Percentiles rank a stretch among this genome's conserved stretches.
These are phyloP conservation scores for Tolypocladium tropicale DNA, from an alignment of 2,329 filamentous ascomycete species.

Conservation along the genomic window DNA sequence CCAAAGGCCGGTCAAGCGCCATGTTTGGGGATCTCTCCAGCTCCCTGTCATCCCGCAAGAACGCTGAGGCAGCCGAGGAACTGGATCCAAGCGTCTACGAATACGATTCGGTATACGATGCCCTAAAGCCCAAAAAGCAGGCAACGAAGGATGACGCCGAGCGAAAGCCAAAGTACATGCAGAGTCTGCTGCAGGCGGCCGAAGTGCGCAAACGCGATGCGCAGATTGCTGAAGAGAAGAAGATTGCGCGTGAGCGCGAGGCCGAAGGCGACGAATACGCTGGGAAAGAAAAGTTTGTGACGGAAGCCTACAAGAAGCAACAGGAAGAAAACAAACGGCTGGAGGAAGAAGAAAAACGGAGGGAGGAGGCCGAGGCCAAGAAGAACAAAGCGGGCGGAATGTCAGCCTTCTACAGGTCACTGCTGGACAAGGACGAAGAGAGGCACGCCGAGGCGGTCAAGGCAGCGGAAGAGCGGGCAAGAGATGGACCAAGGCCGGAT, in stretches of 20 bases:
- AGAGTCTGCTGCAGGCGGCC: constrained; percentile 60
- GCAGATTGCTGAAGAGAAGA: constrained; percentile 69
- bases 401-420: constrained; percentile 66
- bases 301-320: constrained; percentile 70
- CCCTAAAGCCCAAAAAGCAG: constrained; percentile 56
- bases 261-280: constrained; percentile 72
- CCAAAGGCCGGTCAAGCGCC: constrained; percentile 29
- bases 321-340: constrained; percentile 62
- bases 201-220: constrained; percentile 69
- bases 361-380: constrained; percentile 54
- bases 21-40: constrained; percentile 59
- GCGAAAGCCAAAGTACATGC: constrained; percentile 70
- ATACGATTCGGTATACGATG: constrained; percentile 76
- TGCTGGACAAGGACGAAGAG: constrained; percentile 61
- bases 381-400: constrained; percentile 59
- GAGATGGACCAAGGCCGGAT: constrained; percentile 20
- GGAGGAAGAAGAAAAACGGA: constrained; percentile 60
- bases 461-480: constrained; percentile 48
- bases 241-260: constrained; percentile 66
- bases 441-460: constrained; percentile 60
- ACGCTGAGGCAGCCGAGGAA: constrained; percentile 53
- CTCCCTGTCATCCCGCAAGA: constrained; percentile 49
- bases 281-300: constrained; percentile 81
- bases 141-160: constrained; percentile 43
- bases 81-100: constrained; percentile 71